These are phyloP conservation scores for Euclidium syriacum DNA, from an alignment of 345 rosid species.

Conservation along the genomic window DNA sequence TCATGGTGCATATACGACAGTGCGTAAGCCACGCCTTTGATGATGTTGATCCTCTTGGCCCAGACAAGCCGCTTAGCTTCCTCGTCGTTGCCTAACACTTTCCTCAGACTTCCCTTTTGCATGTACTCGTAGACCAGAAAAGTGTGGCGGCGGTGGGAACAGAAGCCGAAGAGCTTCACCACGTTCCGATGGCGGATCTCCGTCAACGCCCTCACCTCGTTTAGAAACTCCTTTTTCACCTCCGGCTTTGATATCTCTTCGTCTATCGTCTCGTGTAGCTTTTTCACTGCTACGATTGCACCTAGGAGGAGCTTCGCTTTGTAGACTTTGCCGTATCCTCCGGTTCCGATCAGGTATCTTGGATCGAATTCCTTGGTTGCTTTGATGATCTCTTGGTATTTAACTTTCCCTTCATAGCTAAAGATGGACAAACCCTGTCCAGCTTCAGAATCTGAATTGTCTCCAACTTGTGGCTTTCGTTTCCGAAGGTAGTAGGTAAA, in stretches of 20 bases:
- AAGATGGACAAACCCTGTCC: neutral
- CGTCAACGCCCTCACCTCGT: constrained; percentile 22
- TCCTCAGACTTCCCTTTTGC: constrained; percentile 27
- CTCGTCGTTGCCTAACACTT: neutral
- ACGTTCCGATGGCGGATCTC: constrained; percentile 27
- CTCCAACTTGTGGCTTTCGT: neutral
- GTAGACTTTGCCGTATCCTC: constrained; percentile 27
- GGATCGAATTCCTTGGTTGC: constrained; percentile 23
- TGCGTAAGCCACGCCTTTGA: constrained; percentile 30
- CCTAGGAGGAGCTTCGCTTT: constrained; percentile 12
- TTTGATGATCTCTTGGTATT: constrained; percentile 15
- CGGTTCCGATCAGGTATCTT: constrained; percentile 18
- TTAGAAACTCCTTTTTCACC: constrained; percentile 9
- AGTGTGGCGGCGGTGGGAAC: constrained; percentile 1
- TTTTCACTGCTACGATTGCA: constrained; percentile 17
- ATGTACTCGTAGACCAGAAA: constrained; percentile 20
- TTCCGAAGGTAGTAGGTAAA: neutral
- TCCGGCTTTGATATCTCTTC: neutral
- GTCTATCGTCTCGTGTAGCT: constrained; percentile 10
- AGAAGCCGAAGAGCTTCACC: constrained; percentile 29
- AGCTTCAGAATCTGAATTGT: neutral
- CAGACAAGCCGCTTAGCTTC: constrained; percentile 16
- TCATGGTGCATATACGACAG: constrained; percentile 36
- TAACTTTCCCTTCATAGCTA: constrained; percentile 15
- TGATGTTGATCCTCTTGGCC: constrained; percentile 20